Conservation (phyloP, 768 basidiomycete genomes). For the Lentinula guzmanii region DNA sequence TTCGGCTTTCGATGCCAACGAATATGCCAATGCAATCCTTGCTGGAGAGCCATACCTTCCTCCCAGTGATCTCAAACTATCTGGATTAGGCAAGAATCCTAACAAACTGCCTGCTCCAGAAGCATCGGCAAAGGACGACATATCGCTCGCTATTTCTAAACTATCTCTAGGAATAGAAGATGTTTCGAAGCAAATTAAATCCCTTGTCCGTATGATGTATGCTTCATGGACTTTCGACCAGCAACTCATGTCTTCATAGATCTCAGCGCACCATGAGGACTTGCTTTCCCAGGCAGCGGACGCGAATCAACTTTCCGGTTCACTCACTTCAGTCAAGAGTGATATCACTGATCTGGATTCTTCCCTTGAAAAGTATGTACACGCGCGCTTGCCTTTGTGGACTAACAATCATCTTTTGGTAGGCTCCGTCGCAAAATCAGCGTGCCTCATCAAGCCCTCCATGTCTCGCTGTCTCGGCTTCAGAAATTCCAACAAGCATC, state of each 20-base stretch:
- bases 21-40: conserved; percentile 87
- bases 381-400: conserved; percentile 13
- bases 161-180: conserved; percentile 87
- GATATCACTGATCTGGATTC: conserved; percentile 70
- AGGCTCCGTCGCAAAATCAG: conserved; percentile 86
- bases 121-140: conserved; percentile 71
- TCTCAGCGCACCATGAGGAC: conserved; percentile 77
- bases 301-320: conserved; percentile 64
- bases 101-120: conserved; percentile 37
- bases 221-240: background rate
- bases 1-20: conserved; percentile 76
- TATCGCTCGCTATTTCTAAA: conserved; percentile 84
- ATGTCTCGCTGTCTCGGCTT: conserved; percentile 64
- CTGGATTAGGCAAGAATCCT: conserved; percentile 17
- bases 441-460: conserved; percentile 72
- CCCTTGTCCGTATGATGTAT: conserved; percentile 47
- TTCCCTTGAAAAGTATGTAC: conserved; percentile 69
- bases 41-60: conserved; percentile 74
- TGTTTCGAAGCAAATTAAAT: conserved; percentile 84
- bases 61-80: conserved; percentile 21
- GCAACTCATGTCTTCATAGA: conserved; percentile 35
- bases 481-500: conserved; percentile 78
- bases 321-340: conserved; percentile 57
- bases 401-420: conserved; percentile 1
- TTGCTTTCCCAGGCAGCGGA: conserved; percentile 78